Evolutionary conservation across 352 stramenopile species (phyloP).

Genomic region (Aphanomyces euteiches): DNA sequence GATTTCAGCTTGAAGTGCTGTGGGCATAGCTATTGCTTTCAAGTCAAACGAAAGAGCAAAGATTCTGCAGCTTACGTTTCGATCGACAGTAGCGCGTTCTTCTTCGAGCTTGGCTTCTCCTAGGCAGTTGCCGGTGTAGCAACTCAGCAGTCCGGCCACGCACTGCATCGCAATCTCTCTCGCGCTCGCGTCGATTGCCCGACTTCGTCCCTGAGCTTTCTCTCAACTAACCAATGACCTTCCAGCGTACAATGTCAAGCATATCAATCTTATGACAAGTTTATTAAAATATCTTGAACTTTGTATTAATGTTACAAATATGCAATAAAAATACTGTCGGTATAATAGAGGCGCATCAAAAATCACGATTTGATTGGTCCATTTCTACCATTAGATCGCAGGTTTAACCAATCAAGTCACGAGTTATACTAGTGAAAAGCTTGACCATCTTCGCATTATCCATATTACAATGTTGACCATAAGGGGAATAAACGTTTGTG

Average conservation of each 20-base stretch:
- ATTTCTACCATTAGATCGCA: not conserved
- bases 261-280: no score
- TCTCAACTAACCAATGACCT: not conserved
- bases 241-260: not conserved
- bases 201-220: not conserved
- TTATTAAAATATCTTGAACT: no score
- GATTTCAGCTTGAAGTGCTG: conserved; percentile 26
- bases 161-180: not conserved
- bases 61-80: conserved; percentile 7
- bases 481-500: no score
- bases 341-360: conserved; percentile 8
- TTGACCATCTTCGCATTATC: no score
- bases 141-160: not conserved
- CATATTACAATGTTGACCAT: no score
- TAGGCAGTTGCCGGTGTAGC: conserved; percentile 17
- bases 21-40: conserved; percentile 4
- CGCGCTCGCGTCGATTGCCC: not conserved
- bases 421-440: no score
- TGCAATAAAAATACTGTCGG: no score
- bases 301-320: no score
- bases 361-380: not conserved
- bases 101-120: not conserved
- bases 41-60: not conserved
- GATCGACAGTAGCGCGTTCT: not conserved
- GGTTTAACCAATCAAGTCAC: not conserved